Evolutionary conservation across 2,329 filamentous ascomycete genomes (phyloP), one percentile per base, ranked within the genome.

Genomic region (Atkinsonella hypoxylon): DNA sequence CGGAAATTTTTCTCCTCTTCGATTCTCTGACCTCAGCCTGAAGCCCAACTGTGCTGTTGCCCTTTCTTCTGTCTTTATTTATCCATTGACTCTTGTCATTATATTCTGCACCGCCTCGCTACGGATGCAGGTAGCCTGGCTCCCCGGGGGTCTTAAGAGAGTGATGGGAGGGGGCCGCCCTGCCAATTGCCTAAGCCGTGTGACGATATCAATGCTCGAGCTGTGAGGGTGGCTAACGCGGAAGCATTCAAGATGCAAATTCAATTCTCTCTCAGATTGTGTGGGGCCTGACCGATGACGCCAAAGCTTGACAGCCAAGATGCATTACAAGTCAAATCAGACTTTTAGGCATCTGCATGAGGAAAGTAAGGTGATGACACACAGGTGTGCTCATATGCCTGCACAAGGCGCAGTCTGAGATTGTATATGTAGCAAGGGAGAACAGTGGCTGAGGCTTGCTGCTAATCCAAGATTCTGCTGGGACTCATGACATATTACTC

Each of bases 71-170:
- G 10, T 22, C 10, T 34, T 22, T 26, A 13, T 17, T 31, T 18
- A 20, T 9, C 9, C 11, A 36, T 11, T 15, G 34, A 7, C 34
- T 15, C 34, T 36, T 15, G 15, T 20, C 18, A 17, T 5, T 17
- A 11, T 38, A 43, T 30, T 6, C 17, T 44, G 34, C 39, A n/a
- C n/a, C n/a, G 36, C 39, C 40, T 39, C 22, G 41, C 45, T n/a
- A 30, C 50, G 46, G 46, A 51, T 39, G 41, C 41, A 48, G 13
- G 22, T 15, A 17, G 13, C 31, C 41, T 51, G 22, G 50, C 32
- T 51, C 50, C 45, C 45, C 50, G 45, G 20, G 5, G n/a, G n/a
- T n/a, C n/a, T n/a, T n/a, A 17, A 20, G 40, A 12, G 10, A 13
- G n/a, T 26, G 10, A 18, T 3, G 17, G 45, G 39, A 31, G 30